Base-by-base conservation (phyloP, 2,329 filamentous ascomycete genomes). In the Magnaporthiopsis rhizophila region DNA sequence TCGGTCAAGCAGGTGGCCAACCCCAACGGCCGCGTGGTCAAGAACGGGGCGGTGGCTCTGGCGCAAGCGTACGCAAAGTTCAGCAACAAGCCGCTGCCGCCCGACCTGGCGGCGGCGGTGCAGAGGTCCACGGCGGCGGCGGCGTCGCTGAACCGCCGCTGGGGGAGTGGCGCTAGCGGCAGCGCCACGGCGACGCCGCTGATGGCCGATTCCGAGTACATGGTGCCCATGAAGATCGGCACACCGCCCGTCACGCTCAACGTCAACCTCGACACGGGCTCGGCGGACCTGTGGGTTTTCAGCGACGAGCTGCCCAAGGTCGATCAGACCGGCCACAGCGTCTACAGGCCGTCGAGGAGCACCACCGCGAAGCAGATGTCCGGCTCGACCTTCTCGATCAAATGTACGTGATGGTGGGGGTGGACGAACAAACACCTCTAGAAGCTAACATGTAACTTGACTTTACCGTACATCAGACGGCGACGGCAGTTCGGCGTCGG, bases 151-250 rank as follows among this genome's bases (percentile, higher is more conserved):
- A 72, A 71, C 68, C 71, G 73, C 57, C 67, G 53, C 26, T 26
- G 26, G 26, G 26, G 26, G 11, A 24, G 11, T 8, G 21, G 58
- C 32, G 28, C 67, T 58, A 74, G 64, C 3, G 76, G 75, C 62
- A 75, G 70, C 26, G 74, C 67, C 3, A 62, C 63, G 3, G 70
- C 71, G 56, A 69, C 64, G 0, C 75, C 76, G 1, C 63, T 70
- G 32, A 60, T 70, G 3, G 67, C 69, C 62, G 77, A 78, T n/a
- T 45, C 67, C 26, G 76, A 78, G 68, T 80, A 76, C 67, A 65
- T 79, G 62, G 73, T 73, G 3, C 75, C 76, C 6, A 75, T 80
- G 15, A 69, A 75, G 56, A 76, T 80, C n/a, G 78, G 78, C 18
- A 77, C 70, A 15, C 73, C 73, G 26, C 59, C 67, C 3, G 72